Base-by-base conservation (phyloP, 1,284 basidiomycete species). In the Ustilago tritici region DNA sequence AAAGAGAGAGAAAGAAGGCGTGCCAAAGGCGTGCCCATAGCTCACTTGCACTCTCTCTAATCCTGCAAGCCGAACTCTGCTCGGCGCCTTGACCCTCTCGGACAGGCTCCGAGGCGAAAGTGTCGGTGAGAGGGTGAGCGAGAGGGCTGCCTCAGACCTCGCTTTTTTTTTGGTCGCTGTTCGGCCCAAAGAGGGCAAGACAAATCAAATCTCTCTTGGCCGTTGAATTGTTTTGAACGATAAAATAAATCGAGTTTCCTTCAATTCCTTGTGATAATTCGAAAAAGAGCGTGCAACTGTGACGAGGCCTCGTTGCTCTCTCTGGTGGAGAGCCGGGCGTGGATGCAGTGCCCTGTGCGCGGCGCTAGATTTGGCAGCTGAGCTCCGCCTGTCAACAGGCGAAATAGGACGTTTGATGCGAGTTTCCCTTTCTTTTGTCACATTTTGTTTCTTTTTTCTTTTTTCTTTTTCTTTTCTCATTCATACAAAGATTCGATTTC, bases 301-400 rank as follows among this genome's bases (percentile, higher is more conserved):
- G 40, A n/a, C 14, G 14, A 41, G 23, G 40, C 43, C 43, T 46
- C 43, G 43, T 41, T 12, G 9, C 14, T 41, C 14, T 41, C 14
- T 46, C 23, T 3, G 23, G 23, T 3, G 23, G 23, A 28, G 23
- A 28, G 23, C 23, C 23, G 23, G 23, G 43, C 43, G 43, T 46
- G 43, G n/a, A 19, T 6, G 49, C 40, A 28, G 32, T 57, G 56
- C 56, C 56, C 56, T 35, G 56, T 58, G 56, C 56, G 32, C 34
- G 11, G 34, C 56, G 56, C 56, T 57, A 49, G 46, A 50, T 58
- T 58, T 58, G 56, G 56, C 56, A 58, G 56, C 32, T 58, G 32
- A 58, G 43, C 56, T 58, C 56, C 56, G 56, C 32, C 34, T 58
- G 56, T 58, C 46, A 58, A n/a, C 23, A 10, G 28, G 23, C 56